Base-by-base conservation (phyloP, 495 filamentous ascomycete species). In the Penicillium angulare region DNA sequence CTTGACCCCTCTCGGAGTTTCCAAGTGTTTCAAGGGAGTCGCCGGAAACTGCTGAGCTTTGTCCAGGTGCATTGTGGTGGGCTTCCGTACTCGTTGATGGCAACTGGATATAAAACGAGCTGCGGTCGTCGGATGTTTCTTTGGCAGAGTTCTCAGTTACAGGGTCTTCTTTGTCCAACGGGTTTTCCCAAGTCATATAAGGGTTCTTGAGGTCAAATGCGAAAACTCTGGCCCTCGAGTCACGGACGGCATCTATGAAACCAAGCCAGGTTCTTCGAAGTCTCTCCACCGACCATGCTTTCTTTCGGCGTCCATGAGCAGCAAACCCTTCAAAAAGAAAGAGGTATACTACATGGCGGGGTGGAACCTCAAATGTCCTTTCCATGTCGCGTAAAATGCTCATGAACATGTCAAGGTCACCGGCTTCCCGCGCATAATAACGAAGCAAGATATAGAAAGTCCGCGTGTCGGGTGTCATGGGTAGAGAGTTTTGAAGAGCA, bases 271-370 rank as follows among this genome's bases (percentile, higher is more conserved):
- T 64, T 35, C 52, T 52, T 42, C 78, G 69, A 12, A 92, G 74
- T 32, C 76, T 74, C 53, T 75, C 67, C 15, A 72, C 69, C 41
- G 80, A 86, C 90, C 88, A 93, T 6, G 17, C 26, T 3, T 49
- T 49, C 34, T 32, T 40, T 13, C n/a, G 27, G 26, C 43, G 35
- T 15, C 50, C 50, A 48, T 91, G 82, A n/a, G 64, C 62, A 38
- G 75, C 73, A 63, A 96, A 96, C 5, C 86, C 87, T 52, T 86
- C 83, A 59, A 95, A 84, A 20, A 96, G 72, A 4, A 72, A 59
- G 9, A 72, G 48, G 35, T 73, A 77, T 23, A 77, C 62, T 46
- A 77, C 64, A 6, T 65, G 60, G 20, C 66, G 67, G 29, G 74
- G 72, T 13, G 74, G 74, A 18, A 67, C 57, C 1, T 49, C n/a